A percentile compares a stretch with the other conserved stretches of the same genome.
These are phyloP conservation scores for Tricholoma hemisulphureum DNA, from an alignment of 768 basidiomycete genomes.

Conservation along the genomic window DNA sequence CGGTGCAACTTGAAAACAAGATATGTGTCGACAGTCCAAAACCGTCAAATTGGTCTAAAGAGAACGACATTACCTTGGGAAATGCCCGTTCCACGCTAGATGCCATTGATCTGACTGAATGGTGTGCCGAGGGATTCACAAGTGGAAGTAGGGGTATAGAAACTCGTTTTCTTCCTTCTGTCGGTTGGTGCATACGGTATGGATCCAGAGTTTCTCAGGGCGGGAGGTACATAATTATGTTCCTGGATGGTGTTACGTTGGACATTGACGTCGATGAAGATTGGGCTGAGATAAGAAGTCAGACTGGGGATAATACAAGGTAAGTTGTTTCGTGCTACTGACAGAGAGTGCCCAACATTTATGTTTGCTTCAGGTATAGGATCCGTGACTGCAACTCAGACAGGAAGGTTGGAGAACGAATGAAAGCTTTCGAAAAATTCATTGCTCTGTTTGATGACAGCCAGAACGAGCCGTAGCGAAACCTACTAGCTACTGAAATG, in stretches of 20 bases:
- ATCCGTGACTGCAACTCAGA: slow-evolving; percentile 34
- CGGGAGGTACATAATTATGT: slow-evolving; percentile 44
- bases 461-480: neutral
- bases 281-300: slow-evolving; percentile 33
- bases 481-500: no score
- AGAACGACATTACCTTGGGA: neutral
- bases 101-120: slow-evolving; percentile 2
- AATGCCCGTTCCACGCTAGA: neutral
- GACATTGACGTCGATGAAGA: slow-evolving; percentile 46
- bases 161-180: slow-evolving; percentile 38
- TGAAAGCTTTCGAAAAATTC: slow-evolving; percentile 42
- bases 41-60: neutral
- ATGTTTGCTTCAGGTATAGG: slow-evolving; percentile 26
- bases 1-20: neutral
- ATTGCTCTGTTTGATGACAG: slow-evolving; percentile 40
- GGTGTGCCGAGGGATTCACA: slow-evolving; percentile 15
- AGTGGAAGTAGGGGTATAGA: slow-evolving; percentile 17
- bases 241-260: slow-evolving; percentile 38
- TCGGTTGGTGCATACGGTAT: slow-evolving; percentile 45
- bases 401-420: slow-evolving; percentile 36
- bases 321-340: slow-evolving; percentile 13
- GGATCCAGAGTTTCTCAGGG: slow-evolving; percentile 37
- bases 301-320: slow-evolving; percentile 28
- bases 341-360: neutral
- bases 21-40: neutral